These are phyloP conservation scores for Ceriops decandra DNA, from an alignment of 345 rosid genomes.

Conservation along the genomic window DNA sequence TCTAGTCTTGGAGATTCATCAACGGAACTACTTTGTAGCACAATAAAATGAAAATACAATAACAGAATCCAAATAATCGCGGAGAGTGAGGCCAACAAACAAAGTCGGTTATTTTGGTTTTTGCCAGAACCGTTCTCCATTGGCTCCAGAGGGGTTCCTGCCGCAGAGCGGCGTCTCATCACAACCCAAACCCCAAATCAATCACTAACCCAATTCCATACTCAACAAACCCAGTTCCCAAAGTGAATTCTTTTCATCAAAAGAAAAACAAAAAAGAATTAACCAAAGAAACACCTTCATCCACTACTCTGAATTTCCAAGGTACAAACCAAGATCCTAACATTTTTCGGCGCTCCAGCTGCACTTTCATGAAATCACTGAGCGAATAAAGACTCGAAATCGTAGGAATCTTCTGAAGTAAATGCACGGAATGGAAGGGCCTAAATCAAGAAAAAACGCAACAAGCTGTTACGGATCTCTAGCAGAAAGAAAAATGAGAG, in stretches of 20 bases:
- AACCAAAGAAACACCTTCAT: not conserved
- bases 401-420: not conserved
- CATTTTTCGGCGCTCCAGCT: not conserved
- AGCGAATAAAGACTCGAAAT: not conserved
- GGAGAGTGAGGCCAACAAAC: constrained; percentile 49
- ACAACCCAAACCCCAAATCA: constrained; percentile 14
- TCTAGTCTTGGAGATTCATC: constrained; percentile 35
- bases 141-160: constrained; percentile 29
- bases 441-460: constrained; percentile 1
- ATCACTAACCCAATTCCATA: constrained; percentile 4
- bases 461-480: constrained; percentile 14
- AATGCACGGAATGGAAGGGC: constrained; percentile 2
- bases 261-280: not conserved
- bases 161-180: constrained; percentile 71
- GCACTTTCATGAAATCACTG: not conserved
- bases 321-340: constrained; percentile 11
- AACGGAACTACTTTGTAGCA: constrained; percentile 37
- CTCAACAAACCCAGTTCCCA: constrained; percentile 21
- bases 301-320: not conserved
- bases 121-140: constrained; percentile 65
- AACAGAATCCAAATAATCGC: constrained; percentile 64
- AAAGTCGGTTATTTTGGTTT: constrained; percentile 47
- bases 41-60: constrained; percentile 61
- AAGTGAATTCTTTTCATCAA: not conserved
- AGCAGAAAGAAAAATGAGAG: not conserved